Evolutionary conservation across 2,329 filamentous ascomycete species (phyloP).

Genomic region (Colletotrichum sp.): DNA sequence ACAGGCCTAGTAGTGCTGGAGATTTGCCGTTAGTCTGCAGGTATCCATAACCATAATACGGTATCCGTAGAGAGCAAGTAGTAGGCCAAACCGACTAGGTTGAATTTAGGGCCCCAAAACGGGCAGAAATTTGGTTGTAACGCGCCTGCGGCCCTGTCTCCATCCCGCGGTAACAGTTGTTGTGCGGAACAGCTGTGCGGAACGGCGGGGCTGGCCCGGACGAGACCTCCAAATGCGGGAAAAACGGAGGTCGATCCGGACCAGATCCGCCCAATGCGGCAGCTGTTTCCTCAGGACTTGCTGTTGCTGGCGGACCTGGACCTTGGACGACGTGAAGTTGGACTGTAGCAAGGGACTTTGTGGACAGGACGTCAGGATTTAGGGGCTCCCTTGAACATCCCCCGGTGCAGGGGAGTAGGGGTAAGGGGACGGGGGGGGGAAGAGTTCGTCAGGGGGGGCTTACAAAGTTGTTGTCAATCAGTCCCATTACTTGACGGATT

Average conservation of each 20-base stretch:
- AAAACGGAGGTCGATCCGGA: constrained; percentile 12
- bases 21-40: neutral
- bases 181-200: neutral
- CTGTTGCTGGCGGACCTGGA: neutral
- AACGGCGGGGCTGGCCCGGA: neutral
- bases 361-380: neutral
- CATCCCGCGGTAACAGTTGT: neutral
- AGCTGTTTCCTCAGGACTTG: neutral
- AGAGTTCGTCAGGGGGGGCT: neutral
- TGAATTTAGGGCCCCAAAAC: neutral
- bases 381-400: neutral
- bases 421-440: neutral
- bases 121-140: neutral
- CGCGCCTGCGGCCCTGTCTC: neutral
- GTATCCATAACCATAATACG: neutral
- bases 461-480: constrained; percentile 7
- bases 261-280: neutral
- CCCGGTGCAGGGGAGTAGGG: neutral
- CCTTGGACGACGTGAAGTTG: neutral
- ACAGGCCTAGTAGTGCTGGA: neutral
- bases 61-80: neutral
- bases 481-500: neutral
- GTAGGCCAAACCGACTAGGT: neutral
- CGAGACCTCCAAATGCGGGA: constrained; percentile 9
- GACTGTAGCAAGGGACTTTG: neutral